Conservation (phyloP, 305 asterid species). For the Fraxinus angustifolia region DNA sequence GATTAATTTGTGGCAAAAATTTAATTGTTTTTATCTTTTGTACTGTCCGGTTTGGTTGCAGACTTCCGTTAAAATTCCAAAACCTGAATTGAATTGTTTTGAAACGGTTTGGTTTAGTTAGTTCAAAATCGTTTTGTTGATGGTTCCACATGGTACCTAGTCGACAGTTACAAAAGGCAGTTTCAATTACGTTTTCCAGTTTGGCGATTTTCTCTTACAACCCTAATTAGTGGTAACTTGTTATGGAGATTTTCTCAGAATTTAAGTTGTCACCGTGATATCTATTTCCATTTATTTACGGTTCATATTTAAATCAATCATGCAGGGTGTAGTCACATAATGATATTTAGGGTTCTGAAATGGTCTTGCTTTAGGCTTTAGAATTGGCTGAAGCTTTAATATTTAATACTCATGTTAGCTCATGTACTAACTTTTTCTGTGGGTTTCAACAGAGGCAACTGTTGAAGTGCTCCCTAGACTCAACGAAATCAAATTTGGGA, state of each 20-base stretch:
- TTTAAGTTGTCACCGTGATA: background rate
- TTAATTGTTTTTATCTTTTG: background rate
- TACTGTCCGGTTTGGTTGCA: background rate
- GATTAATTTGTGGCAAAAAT: background rate
- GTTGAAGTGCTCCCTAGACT: conserved; percentile 94
- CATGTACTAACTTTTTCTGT: conserved; percentile 6
- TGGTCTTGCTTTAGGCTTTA: background rate
- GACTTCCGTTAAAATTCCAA: background rate
- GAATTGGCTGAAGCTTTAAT: background rate
- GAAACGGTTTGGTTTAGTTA: background rate
- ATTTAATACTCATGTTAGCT: background rate
- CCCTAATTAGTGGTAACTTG: background rate
- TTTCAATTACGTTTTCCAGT: background rate
- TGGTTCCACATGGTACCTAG: background rate
- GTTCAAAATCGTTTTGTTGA: background rate
- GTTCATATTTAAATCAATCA: background rate
- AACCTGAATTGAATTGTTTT: background rate
- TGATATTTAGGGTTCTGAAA: background rate
- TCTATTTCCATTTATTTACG: background rate
- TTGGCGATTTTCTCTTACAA: background rate
- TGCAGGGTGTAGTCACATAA: background rate
- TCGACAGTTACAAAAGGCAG: background rate
- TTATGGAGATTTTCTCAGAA: background rate
- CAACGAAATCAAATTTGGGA: conserved; percentile 85
- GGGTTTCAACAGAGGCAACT: conserved; percentile 69